These are phyloP conservation scores for Paramecium sexaurelia DNA, from an alignment of 73 alveolate species.

Conservation along the genomic window DNA sequence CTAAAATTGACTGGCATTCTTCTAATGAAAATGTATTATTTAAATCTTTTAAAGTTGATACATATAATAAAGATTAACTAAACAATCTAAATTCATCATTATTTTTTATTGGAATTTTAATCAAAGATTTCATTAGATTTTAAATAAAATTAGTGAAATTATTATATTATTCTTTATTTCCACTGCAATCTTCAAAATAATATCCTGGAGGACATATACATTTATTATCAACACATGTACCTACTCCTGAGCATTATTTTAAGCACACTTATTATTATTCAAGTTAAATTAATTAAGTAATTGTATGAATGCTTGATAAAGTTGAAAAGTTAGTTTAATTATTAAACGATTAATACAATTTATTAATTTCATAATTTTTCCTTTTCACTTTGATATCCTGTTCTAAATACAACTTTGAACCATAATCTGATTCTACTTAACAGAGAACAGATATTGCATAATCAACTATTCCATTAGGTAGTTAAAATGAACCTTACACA, in stretches of 20 bases:
- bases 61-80: neutral
- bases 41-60: neutral
- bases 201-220: slow-evolving; percentile 17
- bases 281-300: neutral
- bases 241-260: slow-evolving; percentile 20
- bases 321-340: neutral
- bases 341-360: neutral
- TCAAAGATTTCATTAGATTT: neutral
- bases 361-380: neutral
- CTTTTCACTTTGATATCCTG: neutral
- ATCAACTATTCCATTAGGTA: neutral
- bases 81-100: neutral
- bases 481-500: neutral
- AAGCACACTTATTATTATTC: neutral
- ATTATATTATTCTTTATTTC: neutral
- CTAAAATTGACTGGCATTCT: neutral
- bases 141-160: neutral
- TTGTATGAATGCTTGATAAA: neutral
- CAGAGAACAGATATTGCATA: neutral
- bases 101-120: neutral
- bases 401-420: neutral
- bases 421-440: neutral
- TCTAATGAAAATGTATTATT: neutral
- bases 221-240: neutral
- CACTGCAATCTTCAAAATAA: slow-evolving; percentile 28